These are phyloP conservation scores for Aspergillus brasiliensis DNA, from an alignment of 2,329 filamentous ascomycete species.

Conservation along the genomic window DNA sequence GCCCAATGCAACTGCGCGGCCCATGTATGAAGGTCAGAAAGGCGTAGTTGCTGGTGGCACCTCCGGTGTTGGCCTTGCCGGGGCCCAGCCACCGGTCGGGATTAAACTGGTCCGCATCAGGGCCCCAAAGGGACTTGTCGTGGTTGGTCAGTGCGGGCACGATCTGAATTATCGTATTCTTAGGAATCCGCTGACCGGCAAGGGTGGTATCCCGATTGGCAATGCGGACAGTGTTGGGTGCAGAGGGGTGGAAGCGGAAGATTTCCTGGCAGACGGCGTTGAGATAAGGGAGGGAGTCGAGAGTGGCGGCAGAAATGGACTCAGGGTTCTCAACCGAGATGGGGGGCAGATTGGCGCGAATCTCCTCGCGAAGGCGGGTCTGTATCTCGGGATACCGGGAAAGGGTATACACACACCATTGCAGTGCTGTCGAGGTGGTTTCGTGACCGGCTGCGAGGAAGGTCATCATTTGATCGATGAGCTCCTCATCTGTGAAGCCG, in stretches of 20 bases:
- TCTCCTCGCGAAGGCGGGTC: slow-evolving; percentile 66
- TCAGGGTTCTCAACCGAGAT: slow-evolving; percentile 60
- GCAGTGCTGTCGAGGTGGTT: slow-evolving; percentile 73
- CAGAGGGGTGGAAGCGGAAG: slow-evolving; percentile 71
- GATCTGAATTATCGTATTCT: slow-evolving; percentile 70
- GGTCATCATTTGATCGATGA: slow-evolving; percentile 90
- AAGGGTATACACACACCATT: slow-evolving; percentile 75
- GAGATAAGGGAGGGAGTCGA: slow-evolving; percentile 77
- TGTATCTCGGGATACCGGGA: slow-evolving; percentile 67
- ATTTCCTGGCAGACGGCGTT: slow-evolving; percentile 78
- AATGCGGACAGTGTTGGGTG: slow-evolving; percentile 69
- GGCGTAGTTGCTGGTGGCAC: slow-evolving; percentile 73
- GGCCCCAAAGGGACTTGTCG: slow-evolving; percentile 70
- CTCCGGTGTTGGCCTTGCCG: slow-evolving; percentile 62
- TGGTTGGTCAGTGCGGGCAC: slow-evolving; percentile 69
- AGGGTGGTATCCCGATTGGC: slow-evolving; percentile 68
- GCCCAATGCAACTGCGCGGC: slow-evolving; percentile 81
- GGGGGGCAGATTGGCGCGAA: slow-evolving; percentile 63
- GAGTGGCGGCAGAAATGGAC: slow-evolving; percentile 59
- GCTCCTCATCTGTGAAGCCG: slow-evolving; percentile 73
- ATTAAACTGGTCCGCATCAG: slow-evolving; percentile 72
- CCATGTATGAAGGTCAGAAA: slow-evolving; percentile 85
- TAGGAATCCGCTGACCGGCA: slow-evolving; percentile 64
- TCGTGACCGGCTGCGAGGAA: slow-evolving; percentile 83
- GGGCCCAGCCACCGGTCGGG: slow-evolving; percentile 72